Base-by-base conservation (phyloP, 2,329 filamentous ascomycete species). In the Pseudogymnoascus sp. region DNA sequence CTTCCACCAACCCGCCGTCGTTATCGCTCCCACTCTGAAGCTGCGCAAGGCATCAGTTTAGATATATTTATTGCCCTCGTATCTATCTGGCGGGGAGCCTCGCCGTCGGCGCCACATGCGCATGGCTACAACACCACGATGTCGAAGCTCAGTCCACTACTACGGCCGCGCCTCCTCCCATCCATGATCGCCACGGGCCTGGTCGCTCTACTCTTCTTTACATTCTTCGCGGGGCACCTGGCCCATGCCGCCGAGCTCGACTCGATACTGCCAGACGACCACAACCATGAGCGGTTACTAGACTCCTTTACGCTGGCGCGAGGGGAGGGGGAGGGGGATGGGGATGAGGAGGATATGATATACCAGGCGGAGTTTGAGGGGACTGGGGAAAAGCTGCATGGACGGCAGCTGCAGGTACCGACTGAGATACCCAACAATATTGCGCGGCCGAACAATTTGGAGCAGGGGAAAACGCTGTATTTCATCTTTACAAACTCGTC, bases 121-220 rank as follows among this genome's bases (percentile, higher is more conserved):
- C 47, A 53, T 53, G 47, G 47, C 47, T 53, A 61, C 60, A 64
- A 57, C 30, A 68, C 50, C 63, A 61, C 62, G 63, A 72, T 72
- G 71, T 70, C 68, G 63, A 73, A 86, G 74, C 80, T 87, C 73
- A 86, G 82, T 72, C 84, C 82, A 69, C 47, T 89, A 67, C 89
- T 89, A 67, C 89, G 89, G 77, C 87, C 85, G 75, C 86, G 88
- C 71, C 82, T 90, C 69, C 82, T 82, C 70, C 84, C 86, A 68
- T 89, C 86, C 62, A 71, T 88, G 60, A 77, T 82, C 68, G 83
- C 85, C 60, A 82, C 84, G 33, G 74, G 83, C 30, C 70, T 88
- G 58, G 72, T 89, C 33, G 68, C 87, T 35, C 35, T 83, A 38
- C 71, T 91, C 41, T 88, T 85, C 70, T 75, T 88, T 62, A 73